These are phyloP conservation scores for Xylariaceae sp. DNA, from an alignment of 2,329 filamentous ascomycete genomes.

Conservation along the genomic window DNA sequence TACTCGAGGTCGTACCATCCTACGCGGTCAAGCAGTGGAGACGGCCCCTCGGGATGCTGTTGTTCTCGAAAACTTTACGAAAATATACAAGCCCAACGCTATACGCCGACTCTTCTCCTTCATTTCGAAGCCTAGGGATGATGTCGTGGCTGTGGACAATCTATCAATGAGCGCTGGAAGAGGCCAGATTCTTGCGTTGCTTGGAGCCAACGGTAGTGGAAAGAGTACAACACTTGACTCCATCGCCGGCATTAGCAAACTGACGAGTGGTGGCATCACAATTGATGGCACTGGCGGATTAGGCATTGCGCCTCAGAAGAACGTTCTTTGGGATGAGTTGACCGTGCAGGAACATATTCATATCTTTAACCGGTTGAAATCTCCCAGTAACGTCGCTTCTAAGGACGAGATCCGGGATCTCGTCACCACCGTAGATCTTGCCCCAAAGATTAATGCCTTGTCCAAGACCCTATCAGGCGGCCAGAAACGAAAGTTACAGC, in stretches of 20 bases:
- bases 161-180: conserved; percentile 74
- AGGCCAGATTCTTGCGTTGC: conserved; percentile 84
- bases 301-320: conserved; percentile 90
- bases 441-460: conserved; percentile 72
- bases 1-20: conserved; percentile 63
- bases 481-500: conserved; percentile 89
- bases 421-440: conserved; percentile 75
- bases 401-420: conserved; percentile 67
- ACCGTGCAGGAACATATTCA: conserved; percentile 84
- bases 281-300: conserved; percentile 81
- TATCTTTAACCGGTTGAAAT: conserved; percentile 85
- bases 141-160: conserved; percentile 79
- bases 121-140: conserved; percentile 59
- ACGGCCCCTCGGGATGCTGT: conserved; percentile 61
- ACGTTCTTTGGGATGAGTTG: conserved; percentile 89
- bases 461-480: conserved; percentile 85
- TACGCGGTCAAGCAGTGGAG: conserved; percentile 42
- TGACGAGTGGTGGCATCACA: conserved; percentile 77
- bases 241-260: conserved; percentile 80
- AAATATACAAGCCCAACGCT: conserved; percentile 74
- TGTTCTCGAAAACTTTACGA: conserved; percentile 75
- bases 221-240: conserved; percentile 91
- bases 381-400: conserved; percentile 60
- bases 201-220: conserved; percentile 89
- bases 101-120: conserved; percentile 61